A percentile compares a stretch with the other conserved stretches of the same genome.
Evolutionary conservation across 441 rosid species (phyloP).

Genomic region (Bocquillonia castaneifolia): DNA sequence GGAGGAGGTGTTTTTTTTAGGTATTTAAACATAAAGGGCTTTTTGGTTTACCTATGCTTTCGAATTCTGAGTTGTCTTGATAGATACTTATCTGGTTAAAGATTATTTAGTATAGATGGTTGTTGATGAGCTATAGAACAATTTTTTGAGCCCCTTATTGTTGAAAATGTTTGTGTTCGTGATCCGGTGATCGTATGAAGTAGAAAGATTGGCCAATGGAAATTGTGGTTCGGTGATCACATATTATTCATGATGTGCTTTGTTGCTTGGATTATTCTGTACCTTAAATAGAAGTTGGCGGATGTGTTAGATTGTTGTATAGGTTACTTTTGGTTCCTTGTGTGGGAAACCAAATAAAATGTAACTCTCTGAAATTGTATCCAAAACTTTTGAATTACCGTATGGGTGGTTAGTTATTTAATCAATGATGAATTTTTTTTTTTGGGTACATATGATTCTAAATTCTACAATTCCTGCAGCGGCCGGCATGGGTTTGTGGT

Average conservation of each 20-base stretch:
- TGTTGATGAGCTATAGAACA: too few relatives aligned
- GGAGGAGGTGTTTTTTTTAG: neutral
- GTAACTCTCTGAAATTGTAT: neutral
- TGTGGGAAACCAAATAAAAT: neutral
- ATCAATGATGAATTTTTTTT: neutral
- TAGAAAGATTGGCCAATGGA: neutral
- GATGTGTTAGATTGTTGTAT: neutral
- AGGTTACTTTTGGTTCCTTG: neutral
- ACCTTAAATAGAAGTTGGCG: neutral
- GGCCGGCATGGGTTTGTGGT: constrained; percentile 92
- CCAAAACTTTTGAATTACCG: neutral
- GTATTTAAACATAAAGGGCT: neutral
- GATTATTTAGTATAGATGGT: too few relatives aligned
- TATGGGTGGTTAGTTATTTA: neutral
- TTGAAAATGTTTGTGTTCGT: too few relatives aligned
- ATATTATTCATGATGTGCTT: neutral
- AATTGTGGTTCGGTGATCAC: neutral
- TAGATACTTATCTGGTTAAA: too few relatives aligned
- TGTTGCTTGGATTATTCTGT: neutral
- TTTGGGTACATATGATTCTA: neutral
- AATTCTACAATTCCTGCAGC: constrained; percentile 30
- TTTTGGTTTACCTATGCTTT: neutral
- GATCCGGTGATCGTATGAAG: too few relatives aligned
- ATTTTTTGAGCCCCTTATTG: too few relatives aligned
- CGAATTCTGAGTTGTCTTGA: too few relatives aligned